Evolutionary conservation across 148 eudicot species (phyloP), one percentile per base, ranked within the genome.

Genomic region (Chenopodium berlandieri): DNA sequence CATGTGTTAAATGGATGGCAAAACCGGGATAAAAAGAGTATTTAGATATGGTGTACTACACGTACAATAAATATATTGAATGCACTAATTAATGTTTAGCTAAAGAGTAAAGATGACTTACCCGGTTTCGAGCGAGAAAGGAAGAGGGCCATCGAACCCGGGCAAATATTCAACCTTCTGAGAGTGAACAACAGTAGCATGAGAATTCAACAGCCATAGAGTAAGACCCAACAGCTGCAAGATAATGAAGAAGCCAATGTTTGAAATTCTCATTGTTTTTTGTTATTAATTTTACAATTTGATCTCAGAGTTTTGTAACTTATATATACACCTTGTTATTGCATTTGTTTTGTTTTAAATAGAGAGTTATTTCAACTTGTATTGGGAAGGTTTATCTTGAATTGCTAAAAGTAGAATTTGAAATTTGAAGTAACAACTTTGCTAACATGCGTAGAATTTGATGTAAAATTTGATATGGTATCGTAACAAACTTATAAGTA

Each of bases 51-150:
- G 3, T 10, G 52, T 48, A 48, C 12, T 9, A 48, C 52, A 7
- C 11, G 12, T 48, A 48, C 14, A 48, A 48, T 0, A 48, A 9
- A 48, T 48, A 48, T 48, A 48, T 48, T 48, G 52, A 48, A 9
- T 48, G 52, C 52, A 48, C n/a, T 25, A 52, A 56, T 40, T 40
- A 40, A 40, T 40, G 44, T 40, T 40, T 40, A 40, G 44, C 8
- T 40, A 40, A 40, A 17, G 34, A 77, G 1, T 40, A 40, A 40
- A 17, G 34, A 77, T 1, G 16, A 76, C 81, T 78, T 9, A 83
- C 85, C 85, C 85, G 1, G 85, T 83, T 83, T 83, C 85, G 31
- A 83, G 81, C 7, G 37, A 52, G 72, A 78, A 83, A 64, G 85
- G 85, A 48, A 83, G 85, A 40, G 73, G 40, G 25, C 85, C 85